Percentiles rank a stretch among this genome's conserved stretches.
phyloP scores from a whole-genome alignment of 176 grass and related monocot genomes.

The Bonia amplexicaulis region DNA sequence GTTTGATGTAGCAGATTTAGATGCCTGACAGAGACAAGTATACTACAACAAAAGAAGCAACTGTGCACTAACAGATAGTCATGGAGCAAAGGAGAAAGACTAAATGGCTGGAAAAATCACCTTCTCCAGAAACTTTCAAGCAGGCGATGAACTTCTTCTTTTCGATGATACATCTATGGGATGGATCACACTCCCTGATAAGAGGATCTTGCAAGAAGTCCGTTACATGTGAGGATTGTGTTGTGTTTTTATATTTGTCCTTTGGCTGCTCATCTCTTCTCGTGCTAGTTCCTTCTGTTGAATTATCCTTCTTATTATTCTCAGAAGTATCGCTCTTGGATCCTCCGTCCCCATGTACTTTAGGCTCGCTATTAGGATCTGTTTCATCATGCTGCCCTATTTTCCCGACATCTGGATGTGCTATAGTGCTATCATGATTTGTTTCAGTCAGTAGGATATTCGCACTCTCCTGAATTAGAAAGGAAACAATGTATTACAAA shows the following conservation, averaged over 20 bases:
- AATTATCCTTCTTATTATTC: constrained; percentile 36
- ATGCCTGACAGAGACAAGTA: neutral
- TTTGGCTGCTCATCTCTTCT: constrained; percentile 34
- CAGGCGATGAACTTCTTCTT: constrained; percentile 70
- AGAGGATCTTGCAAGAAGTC: constrained; percentile 38
- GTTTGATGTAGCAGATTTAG: neutral
- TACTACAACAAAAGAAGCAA: neutral
- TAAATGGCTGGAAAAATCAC: constrained; percentile 33
- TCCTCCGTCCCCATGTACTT: neutral
- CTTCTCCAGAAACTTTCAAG: constrained; percentile 84
- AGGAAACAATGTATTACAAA: constrained; percentile 9
- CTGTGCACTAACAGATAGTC: neutral
- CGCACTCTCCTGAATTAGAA: constrained; percentile 29
- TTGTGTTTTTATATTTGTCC: neutral
- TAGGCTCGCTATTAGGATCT: constrained; percentile 21
- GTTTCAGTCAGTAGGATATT: neutral
- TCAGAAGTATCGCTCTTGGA: neutral
- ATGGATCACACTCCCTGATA: constrained; percentile 66
- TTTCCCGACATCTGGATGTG: constrained; percentile 16
- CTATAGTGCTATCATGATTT: neutral
- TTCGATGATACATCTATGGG: constrained; percentile 62
- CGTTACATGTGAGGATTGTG: neutral
- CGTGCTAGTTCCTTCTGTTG: constrained; percentile 7
- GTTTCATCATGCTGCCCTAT: neutral
- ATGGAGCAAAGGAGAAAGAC: neutral